Percentiles rank a stretch among this genome's conserved stretches.
These are phyloP conservation scores for Yamadazyma tumulicola DNA, from an alignment of 805 yeast species.

Conservation along the genomic window DNA sequence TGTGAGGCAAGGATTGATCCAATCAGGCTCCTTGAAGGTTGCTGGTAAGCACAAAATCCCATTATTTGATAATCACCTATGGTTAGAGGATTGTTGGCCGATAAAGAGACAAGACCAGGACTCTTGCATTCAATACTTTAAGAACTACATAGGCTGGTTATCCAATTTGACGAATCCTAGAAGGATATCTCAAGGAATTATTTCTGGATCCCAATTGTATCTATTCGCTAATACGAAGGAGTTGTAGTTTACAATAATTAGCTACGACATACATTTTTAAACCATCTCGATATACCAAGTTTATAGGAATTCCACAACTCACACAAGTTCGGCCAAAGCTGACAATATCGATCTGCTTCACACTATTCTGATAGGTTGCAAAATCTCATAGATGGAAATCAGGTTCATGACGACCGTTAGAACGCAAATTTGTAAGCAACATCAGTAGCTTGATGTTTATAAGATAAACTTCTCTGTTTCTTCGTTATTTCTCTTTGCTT, in stretches of 20 bases:
- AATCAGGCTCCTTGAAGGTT: conserved; percentile 60
- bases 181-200: conserved; percentile 52
- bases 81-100: conserved; percentile 75
- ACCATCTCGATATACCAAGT: conserved; percentile 59
- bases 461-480: too few species aligned
- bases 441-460: too few species aligned
- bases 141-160: conserved; percentile 4
- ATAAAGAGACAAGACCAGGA: conserved; percentile 41
- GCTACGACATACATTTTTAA: conserved; percentile 46
- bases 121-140: conserved; percentile 3
- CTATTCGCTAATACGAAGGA: neutral
- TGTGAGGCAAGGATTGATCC: conserved; percentile 58
- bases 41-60: conserved; percentile 60
- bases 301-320: conserved; percentile 36
- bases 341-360: too few species aligned
- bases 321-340: conserved; percentile 69
- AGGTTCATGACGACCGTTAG: too few species aligned
- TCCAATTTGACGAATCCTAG: conserved; percentile 41
- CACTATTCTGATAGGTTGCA: too few species aligned
- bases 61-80: conserved; percentile 80
- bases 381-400: too few species aligned
- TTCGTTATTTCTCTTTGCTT: too few species aligned
- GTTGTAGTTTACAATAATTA: neutral
- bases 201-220: neutral
- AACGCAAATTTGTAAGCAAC: too few species aligned